Evolutionary conservation across 2,329 filamentous ascomycete species (phyloP), one percentile per base, ranked within the genome.

Genomic region (Neonectria neomacrospora): DNA sequence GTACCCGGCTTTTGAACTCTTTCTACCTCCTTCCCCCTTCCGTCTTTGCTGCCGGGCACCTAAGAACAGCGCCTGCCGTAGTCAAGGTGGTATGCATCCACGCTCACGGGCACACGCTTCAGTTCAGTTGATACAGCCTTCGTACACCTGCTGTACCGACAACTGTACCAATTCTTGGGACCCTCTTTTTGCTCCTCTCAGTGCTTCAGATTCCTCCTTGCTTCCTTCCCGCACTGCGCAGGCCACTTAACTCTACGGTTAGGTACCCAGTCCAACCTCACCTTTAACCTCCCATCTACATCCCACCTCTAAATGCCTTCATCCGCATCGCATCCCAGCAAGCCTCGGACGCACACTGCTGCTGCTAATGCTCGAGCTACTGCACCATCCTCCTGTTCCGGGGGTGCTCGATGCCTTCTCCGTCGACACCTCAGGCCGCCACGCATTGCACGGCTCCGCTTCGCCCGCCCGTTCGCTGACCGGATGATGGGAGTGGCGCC

Each of bases 401-500:
- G 32, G 47, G 50, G 28, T 57, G 56, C 44, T 56, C 42, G 32
- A 54, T 42, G 55, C 44, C 23, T 48, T 60, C 52, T 30, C 42
- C 55, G 12, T 62, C 44, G 23, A 50, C 57, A 56, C 66, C 64
- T 65, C 42, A 66, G 60, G 68, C 67, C 60, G 44, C 54, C 39
- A 34, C 58, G 48, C 58, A 50, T 59, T 58, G 61, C 44, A 39
- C 30, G 44, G 41, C 58, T 66, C 65, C 63, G 54, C 65, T 70
- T 61, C 65, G 48, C 66, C 71, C 70, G 61, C 71, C 65, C 52
- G 67, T 73, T 71, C 67, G 62, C 62, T 69, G 69, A 65, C 64
- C 63, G 63, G 50, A 73, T 73, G 71, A 73, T 73, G 71, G 71
- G 71, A 70, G 71, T 73, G 71, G 71, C 71, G 70, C 58, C 44